phyloP scores from a whole-genome alignment of 169 alveolate genomes.

The Cyclospora cayetanensis region DNA sequence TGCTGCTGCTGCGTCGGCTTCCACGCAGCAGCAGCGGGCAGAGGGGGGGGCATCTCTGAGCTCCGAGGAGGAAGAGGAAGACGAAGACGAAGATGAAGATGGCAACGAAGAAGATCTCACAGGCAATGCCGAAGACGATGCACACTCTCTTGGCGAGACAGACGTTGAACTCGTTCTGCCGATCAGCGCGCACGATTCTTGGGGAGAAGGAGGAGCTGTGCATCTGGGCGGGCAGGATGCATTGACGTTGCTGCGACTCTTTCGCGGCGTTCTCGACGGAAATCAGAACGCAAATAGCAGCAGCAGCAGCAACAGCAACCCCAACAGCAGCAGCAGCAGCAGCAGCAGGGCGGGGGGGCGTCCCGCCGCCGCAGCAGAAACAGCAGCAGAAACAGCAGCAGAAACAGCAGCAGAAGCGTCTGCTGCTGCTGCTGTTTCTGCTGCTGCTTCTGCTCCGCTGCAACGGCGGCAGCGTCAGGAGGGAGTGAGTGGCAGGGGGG shows the following conservation, averaged over 20 bases:
- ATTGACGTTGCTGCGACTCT: not conserved
- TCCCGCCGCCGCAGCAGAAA: not conserved
- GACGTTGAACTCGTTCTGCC: constrained; percentile 36
- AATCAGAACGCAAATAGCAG: constrained; percentile 4
- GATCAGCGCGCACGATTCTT: not conserved
- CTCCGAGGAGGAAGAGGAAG: constrained; percentile 27
- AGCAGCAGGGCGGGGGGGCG: too few species aligned
- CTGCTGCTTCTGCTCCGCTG: too few species aligned
- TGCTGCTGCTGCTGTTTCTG: too few species aligned
- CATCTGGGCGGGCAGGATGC: not conserved
- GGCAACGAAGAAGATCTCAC: too few species aligned
- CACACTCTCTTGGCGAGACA: not conserved
- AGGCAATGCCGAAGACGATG: not conserved
- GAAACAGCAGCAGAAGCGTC: not conserved
- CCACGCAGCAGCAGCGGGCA: not conserved
- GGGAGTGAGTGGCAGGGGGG: not conserved
- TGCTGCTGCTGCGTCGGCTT: not conserved
- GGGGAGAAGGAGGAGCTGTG: not conserved
- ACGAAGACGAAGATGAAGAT: not conserved
- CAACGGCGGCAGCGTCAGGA: not conserved
- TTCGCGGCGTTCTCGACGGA: constrained; percentile 7
- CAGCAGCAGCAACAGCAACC: constrained; percentile 19
- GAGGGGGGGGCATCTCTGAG: not conserved
- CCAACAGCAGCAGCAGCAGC: not conserved
- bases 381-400: not conserved